Evolutionary conservation across 768 basidiomycete genomes (phyloP).

Genomic region (Tubosaeta brunneosetosa): DNA sequence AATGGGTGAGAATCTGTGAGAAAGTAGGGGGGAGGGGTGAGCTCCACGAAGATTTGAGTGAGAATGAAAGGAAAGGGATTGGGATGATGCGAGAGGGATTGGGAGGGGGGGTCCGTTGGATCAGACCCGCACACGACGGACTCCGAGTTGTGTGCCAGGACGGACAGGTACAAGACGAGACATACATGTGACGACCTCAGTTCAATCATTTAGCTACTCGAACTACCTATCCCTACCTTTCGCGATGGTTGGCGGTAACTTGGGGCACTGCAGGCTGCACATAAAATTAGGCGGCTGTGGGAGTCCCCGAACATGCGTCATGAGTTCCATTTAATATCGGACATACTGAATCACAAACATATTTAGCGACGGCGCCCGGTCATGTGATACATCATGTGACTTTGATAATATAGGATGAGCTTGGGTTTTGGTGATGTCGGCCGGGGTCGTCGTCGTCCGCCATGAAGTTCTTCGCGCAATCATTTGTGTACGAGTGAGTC

Average conservation of each 20-base stretch:
- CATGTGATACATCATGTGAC: conserved; percentile 5
- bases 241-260: too few relatives aligned
- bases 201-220: too few relatives aligned
- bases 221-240: too few relatives aligned
- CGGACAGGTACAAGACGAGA: conserved; percentile 48
- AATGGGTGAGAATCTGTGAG: conserved; percentile 64
- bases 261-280: too few relatives aligned
- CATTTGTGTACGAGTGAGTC: conserved; percentile 54
- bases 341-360: too few relatives aligned
- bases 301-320: too few relatives aligned
- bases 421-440: neutral
- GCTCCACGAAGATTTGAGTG: conserved; percentile 22
- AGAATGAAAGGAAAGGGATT: conserved; percentile 39
- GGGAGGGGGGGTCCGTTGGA: conserved; percentile 45
- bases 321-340: too few relatives aligned
- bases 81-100: conserved; percentile 45
- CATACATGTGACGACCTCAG: conserved; percentile 31
- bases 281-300: too few relatives aligned
- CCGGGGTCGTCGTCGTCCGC: conserved; percentile 41
- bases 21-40: conserved; percentile 37
- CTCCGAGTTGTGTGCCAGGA: conserved; percentile 45
- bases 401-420: neutral
- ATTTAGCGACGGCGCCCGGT: neutral
- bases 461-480: conserved; percentile 54
- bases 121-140: conserved; percentile 75